Evolutionary conservation across 441 rosid genomes (phyloP).

Genomic region (Gossypium gossypioides): DNA sequence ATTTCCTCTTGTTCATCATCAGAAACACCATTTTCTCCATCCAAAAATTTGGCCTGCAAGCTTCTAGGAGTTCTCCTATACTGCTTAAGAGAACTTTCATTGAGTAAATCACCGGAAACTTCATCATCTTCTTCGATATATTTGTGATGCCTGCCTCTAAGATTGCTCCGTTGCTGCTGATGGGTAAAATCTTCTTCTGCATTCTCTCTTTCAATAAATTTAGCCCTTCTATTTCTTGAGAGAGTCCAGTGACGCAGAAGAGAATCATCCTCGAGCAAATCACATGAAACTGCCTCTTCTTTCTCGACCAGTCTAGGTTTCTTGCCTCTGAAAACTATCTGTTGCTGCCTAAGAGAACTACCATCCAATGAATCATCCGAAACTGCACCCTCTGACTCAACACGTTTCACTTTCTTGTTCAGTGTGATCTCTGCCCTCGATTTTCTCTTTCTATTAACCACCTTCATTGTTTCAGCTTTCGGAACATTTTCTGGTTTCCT

Average conservation of each 20-base stretch:
- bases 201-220: constrained; percentile 22
- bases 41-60: constrained; percentile 22
- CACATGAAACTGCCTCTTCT: constrained; percentile 36
- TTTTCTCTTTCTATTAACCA: constrained; percentile 61
- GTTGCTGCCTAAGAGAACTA: constrained; percentile 28
- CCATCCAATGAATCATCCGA: constrained; percentile 56
- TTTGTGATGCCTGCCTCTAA: constrained; percentile 22
- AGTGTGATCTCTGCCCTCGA: constrained; percentile 27
- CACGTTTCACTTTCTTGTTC: constrained; percentile 37
- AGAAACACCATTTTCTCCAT: constrained; percentile 23
- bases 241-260: constrained; percentile 23
- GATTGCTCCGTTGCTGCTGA: constrained; percentile 22
- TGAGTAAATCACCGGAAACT: constrained; percentile 34
- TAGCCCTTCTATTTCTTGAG: constrained; percentile 30
- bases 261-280: constrained; percentile 37
- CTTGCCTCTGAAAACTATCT: constrained; percentile 37
- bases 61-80: constrained; percentile 31
- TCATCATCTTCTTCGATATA: constrained; percentile 34
- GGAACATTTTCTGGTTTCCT: constrained; percentile 25
- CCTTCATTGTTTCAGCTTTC: constrained; percentile 30
- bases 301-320: constrained; percentile 33
- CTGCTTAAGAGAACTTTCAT: constrained; percentile 28
- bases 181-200: constrained; percentile 18
- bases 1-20: constrained; percentile 28
- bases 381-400: constrained; percentile 36